Conservation (phyloP, 169 alveolate genomes). For the Plasmodium adleri region DNA sequence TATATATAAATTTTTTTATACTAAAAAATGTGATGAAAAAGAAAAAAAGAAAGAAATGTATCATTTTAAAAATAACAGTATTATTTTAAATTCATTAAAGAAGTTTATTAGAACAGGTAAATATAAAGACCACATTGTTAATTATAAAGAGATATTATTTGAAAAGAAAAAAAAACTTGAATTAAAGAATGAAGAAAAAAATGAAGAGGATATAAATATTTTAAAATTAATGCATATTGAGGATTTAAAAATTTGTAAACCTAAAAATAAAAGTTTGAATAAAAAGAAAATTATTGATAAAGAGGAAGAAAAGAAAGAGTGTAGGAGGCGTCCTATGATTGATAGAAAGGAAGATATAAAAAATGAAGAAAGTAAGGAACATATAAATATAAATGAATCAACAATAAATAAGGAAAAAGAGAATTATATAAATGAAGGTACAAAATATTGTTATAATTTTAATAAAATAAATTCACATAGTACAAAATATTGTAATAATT, state of each 20-base stretch:
- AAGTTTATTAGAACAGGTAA: slow-evolving; percentile 60
- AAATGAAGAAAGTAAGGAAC: neutral
- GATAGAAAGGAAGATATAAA: neutral
- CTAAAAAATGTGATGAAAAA: too few relatives aligned
- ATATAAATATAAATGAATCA: neutral
- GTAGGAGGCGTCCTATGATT: too few relatives aligned
- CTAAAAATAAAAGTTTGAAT: slow-evolving; percentile 11
- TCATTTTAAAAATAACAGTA: too few relatives aligned
- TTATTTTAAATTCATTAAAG: too few relatives aligned
- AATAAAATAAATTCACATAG: too few relatives aligned
- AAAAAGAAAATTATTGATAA: slow-evolving; percentile 7
- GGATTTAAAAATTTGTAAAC: slow-evolving; percentile 24
- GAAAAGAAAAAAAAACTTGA: slow-evolving; percentile 3
- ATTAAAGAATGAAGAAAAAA: neutral
- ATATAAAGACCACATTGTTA: slow-evolving; percentile 20
- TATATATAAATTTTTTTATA: too few relatives aligned
- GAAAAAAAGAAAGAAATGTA: too few relatives aligned
- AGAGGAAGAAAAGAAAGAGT: neutral
- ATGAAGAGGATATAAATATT: slow-evolving; percentile 14
- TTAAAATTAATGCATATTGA: slow-evolving; percentile 14
- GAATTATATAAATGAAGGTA: neutral
- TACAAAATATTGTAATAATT: too few relatives aligned
- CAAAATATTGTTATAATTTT: too few relatives aligned
- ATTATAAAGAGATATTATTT: slow-evolving; percentile 4
- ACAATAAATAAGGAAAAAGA: neutral